Percentiles rank a stretch among this genome's conserved stretches.
phyloP scores from a whole-genome alignment of 2,329 filamentous ascomycete species.

The Alternaria arbusti region DNA sequence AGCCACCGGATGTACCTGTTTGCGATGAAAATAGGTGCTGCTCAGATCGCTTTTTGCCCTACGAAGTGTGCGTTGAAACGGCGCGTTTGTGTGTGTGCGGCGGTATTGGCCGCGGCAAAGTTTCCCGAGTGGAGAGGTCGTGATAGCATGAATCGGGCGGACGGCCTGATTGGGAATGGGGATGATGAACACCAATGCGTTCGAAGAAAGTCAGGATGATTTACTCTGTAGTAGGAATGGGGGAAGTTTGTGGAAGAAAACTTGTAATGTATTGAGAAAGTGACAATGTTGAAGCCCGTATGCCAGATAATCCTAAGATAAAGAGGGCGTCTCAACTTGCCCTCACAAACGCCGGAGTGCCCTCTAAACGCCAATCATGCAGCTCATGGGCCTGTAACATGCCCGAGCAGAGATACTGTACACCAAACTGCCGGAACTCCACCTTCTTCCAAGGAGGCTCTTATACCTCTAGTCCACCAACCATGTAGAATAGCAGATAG shows the following conservation, averaged over 20 bases:
- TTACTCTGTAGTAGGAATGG: neutral
- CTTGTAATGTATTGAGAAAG: neutral
- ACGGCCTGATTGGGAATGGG: neutral
- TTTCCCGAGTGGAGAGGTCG: neutral
- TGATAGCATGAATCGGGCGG: neutral
- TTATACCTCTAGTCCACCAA: constrained; percentile 40
- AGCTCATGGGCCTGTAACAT: neutral
- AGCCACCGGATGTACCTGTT: neutral
- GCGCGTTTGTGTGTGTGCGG: neutral
- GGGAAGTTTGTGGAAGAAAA: neutral
- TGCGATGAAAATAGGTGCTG: neutral
- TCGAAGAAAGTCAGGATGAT: neutral
- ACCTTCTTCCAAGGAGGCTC: neutral
- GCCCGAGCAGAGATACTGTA: neutral
- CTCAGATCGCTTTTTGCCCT: neutral
- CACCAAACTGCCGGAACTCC: neutral
- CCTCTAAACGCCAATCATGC: neutral
- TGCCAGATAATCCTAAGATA: neutral
- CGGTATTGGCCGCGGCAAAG: neutral
- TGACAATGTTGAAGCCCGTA: neutral
- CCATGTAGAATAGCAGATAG: constrained; percentile 83
- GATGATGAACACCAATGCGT: neutral
- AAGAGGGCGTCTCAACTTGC: neutral
- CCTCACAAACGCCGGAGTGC: neutral
- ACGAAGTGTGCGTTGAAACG: neutral